Evolutionary conservation across 1,284 basidiomycete genomes (phyloP).

Genomic region (Chondrostereum purpureum): DNA sequence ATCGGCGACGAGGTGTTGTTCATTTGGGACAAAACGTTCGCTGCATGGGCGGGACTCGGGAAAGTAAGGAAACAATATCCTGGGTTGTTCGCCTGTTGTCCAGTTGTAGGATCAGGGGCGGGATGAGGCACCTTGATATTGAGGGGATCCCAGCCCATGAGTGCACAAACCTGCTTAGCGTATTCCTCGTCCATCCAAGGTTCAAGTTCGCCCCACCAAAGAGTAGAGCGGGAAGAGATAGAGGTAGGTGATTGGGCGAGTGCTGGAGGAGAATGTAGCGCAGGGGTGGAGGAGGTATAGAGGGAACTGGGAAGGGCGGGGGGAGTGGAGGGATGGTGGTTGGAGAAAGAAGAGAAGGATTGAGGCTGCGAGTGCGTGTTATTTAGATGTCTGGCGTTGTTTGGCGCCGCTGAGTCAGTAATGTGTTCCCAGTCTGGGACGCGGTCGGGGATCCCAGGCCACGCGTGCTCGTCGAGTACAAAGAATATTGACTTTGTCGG

Average conservation of each 20-base stretch:
- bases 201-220: slow-evolving; percentile 80
- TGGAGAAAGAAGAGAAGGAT: slow-evolving; percentile 26
- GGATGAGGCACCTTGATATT: slow-evolving; percentile 65
- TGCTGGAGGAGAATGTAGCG: slow-evolving; percentile 19
- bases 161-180: slow-evolving; percentile 70
- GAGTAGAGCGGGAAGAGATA: slow-evolving; percentile 41
- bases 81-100: slow-evolving; percentile 69
- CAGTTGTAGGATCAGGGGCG: slow-evolving; percentile 50
- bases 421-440: neutral
- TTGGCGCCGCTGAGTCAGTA: neutral
- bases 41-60: slow-evolving; percentile 63
- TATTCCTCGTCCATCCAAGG: slow-evolving; percentile 92
- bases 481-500: too few relatives aligned
- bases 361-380: neutral
- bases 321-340: slow-evolving; percentile 22
- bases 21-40: slow-evolving; percentile 66
- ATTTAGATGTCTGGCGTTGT: neutral
- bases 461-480: too few relatives aligned
- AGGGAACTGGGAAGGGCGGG: slow-evolving; percentile 25
- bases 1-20: slow-evolving; percentile 31
- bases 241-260: slow-evolving; percentile 23
- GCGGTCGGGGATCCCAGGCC: too few relatives aligned
- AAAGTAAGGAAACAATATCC: slow-evolving; percentile 87
- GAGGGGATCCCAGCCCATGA: slow-evolving; percentile 76
- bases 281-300: slow-evolving; percentile 13